Percentiles rank a stretch among this genome's conserved stretches.
Conservation (phyloP, 768 basidiomycete genomes). For the Antrodiella citrinella region DNA sequence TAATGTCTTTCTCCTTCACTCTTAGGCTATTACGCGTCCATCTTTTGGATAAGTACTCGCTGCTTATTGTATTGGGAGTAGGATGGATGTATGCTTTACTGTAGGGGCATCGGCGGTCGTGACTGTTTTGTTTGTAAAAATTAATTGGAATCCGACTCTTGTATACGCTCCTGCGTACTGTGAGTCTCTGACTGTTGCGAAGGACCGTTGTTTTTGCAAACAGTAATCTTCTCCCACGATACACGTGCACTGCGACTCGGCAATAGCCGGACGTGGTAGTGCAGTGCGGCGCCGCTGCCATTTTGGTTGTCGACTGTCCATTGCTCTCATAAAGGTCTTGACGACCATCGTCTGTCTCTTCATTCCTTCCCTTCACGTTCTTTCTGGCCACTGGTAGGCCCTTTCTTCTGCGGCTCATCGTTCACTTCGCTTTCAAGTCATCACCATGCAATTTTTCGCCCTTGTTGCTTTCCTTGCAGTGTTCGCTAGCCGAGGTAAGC, state of each 20-base stretch:
- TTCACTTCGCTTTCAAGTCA: conserved; percentile 10
- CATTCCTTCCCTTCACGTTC: conserved; percentile 9
- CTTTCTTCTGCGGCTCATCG: conserved; percentile 15
- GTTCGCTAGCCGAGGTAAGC: conserved; percentile 48
- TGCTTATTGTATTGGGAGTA: not conserved
- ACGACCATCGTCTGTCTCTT: conserved; percentile 11
- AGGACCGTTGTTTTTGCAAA: too few relatives aligned
- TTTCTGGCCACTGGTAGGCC: conserved; percentile 26
- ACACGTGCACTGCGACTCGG: too few relatives aligned
- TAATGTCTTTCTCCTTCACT: not conserved
- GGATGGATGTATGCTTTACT: not conserved
- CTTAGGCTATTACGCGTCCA: not conserved
- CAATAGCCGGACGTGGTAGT: too few relatives aligned
- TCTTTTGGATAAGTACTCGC: not conserved
- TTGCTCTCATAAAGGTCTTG: conserved; percentile 9
- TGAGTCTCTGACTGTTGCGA: too few relatives aligned
- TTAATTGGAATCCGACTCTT: not conserved
- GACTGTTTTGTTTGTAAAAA: not conserved
- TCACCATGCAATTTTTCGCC: conserved; percentile 19
- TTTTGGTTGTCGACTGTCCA: too few relatives aligned
- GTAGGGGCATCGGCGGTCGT: not conserved
- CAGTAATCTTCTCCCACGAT: too few relatives aligned
- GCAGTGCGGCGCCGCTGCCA: too few relatives aligned
- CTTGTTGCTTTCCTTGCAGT: conserved; percentile 33
- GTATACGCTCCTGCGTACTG: too few relatives aligned